Evolutionary conservation across 352 stramenopile genomes (phyloP).

Genomic region (Globisporangium echinulatum): DNA sequence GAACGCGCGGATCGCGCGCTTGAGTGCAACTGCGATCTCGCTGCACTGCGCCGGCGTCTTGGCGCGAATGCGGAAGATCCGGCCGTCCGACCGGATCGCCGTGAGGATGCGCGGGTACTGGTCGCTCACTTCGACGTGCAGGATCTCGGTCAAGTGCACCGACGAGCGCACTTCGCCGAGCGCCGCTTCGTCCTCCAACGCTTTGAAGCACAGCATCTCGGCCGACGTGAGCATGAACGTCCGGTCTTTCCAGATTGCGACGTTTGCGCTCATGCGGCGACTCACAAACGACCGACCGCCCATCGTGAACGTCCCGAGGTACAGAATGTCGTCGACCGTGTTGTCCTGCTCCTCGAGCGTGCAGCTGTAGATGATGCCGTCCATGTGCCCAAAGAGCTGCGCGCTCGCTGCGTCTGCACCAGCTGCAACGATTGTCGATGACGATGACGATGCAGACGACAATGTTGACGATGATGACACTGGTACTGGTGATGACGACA

Average conservation of each 20-base stretch:
- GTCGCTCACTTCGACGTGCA: slow-evolving; percentile 72
- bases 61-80: slow-evolving; percentile 64
- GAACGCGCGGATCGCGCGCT: slow-evolving; percentile 59
- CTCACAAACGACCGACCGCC: slow-evolving; percentile 61
- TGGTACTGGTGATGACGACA: no score
- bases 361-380: slow-evolving; percentile 68
- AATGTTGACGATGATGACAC: background rate
- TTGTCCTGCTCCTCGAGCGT: slow-evolving; percentile 72
- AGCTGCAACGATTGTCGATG: background rate
- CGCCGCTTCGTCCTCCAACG: slow-evolving; percentile 31
- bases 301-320: slow-evolving; percentile 75
- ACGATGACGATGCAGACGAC: background rate
- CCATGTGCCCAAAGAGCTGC: slow-evolving; percentile 30
- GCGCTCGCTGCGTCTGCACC: background rate
- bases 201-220: slow-evolving; percentile 77
- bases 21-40: slow-evolving; percentile 41
- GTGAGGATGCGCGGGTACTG: slow-evolving; percentile 65
- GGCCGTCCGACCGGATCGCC: slow-evolving; percentile 64
- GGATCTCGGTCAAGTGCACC: slow-evolving; percentile 71
- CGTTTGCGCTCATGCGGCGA: slow-evolving; percentile 62
- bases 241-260: slow-evolving; percentile 75
- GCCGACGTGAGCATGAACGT: slow-evolving; percentile 72
- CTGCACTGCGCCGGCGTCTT: slow-evolving; percentile 59
- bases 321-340: slow-evolving; percentile 71
- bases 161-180: slow-evolving; percentile 62